A percentile compares a stretch with the other conserved stretches of the same genome.
These are phyloP conservation scores for Pascua guehoae DNA, from an alignment of 1,284 basidiomycete species.

Conservation along the genomic window DNA sequence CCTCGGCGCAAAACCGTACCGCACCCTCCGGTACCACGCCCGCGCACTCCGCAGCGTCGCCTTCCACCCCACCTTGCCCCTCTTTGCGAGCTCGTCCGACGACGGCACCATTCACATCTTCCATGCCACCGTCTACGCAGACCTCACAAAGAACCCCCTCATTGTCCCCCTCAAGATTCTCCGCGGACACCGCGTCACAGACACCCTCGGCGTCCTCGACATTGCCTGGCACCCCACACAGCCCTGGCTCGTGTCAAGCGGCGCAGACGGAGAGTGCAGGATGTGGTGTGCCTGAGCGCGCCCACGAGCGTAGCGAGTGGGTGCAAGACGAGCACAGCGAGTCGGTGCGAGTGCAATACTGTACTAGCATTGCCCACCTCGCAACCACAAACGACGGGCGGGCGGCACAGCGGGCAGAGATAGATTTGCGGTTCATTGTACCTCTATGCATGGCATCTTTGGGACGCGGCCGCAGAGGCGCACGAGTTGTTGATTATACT, in stretches of 20 bases:
- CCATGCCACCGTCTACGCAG: conserved; percentile 89
- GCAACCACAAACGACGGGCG: too few species aligned
- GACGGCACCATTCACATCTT: conserved; percentile 97
- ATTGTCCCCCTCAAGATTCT: conserved; percentile 97
- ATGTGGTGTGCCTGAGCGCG: conserved; percentile 63
- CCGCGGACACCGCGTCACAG: conserved; percentile 75
- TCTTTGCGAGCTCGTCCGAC: conserved; percentile 93
- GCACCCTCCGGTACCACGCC: conserved; percentile 91
- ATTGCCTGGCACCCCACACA: conserved; percentile 83
- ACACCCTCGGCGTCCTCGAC: conserved; percentile 87
- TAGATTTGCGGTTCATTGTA: too few species aligned
- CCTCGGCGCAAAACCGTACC: conserved; percentile 91
- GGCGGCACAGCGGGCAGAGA: too few species aligned
- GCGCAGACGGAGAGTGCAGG: conserved; percentile 83
- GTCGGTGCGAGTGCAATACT: too few species aligned
- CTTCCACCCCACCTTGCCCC: conserved; percentile 90
- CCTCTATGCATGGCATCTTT: too few species aligned
- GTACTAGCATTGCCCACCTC: too few species aligned
- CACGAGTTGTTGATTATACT: too few species aligned
- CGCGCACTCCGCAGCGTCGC: conserved; percentile 85
- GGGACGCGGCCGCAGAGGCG: too few species aligned
- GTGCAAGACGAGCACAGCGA: too few species aligned
- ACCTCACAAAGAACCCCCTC: conserved; percentile 90
- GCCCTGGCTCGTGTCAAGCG: conserved; percentile 90
- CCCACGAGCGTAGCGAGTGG: too few species aligned